These are phyloP conservation scores for Auricularia sp. DNA, from an alignment of 768 basidiomycete genomes.

Conservation along the genomic window DNA sequence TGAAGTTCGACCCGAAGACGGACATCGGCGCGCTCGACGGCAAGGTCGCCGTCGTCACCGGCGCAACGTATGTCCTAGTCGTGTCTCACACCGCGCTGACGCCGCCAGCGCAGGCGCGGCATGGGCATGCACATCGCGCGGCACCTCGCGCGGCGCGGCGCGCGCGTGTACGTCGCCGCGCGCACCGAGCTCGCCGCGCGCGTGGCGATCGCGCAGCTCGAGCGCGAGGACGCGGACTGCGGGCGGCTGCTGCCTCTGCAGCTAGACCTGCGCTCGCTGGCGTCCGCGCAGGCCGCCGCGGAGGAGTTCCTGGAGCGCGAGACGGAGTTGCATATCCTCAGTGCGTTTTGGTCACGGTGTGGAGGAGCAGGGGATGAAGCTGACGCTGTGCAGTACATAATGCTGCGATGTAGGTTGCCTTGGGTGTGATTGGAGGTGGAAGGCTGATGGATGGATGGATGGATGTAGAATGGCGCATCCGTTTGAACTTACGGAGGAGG, in stretches of 20 bases:
- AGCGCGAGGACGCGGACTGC: constrained; percentile 20
- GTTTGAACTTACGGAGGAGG: constrained; percentile 8
- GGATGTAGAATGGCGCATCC: constrained; percentile 2
- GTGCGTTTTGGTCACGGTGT: constrained; percentile 14
- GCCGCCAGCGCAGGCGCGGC: constrained; percentile 17
- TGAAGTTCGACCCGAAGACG: constrained; percentile 18
- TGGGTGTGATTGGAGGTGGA: too few species aligned
- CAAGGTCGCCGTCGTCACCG: constrained; percentile 39
- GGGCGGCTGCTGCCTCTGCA: constrained; percentile 27
- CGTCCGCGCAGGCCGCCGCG: constrained; percentile 23
- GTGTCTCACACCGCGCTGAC: too few species aligned
- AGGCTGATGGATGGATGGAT: neutral
- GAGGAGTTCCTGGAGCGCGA: constrained; percentile 30
- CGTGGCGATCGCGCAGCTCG: constrained; percentile 24
- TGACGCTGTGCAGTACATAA: constrained; percentile 13
- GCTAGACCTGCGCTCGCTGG: constrained; percentile 31
- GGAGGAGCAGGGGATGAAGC: neutral
- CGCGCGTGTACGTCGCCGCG: constrained; percentile 30
- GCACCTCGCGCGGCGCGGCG: constrained; percentile 29
- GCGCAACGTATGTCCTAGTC: constrained; percentile 39
- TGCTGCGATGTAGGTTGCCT: constrained; percentile 8
- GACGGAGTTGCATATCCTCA: constrained; percentile 33
- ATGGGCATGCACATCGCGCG: constrained; percentile 29
- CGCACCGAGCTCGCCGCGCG: constrained; percentile 23
- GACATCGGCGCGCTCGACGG: constrained; percentile 38